phyloP scores from a whole-genome alignment of 495 filamentous ascomycete species.

The Talaromyces wortmannii region DNA sequence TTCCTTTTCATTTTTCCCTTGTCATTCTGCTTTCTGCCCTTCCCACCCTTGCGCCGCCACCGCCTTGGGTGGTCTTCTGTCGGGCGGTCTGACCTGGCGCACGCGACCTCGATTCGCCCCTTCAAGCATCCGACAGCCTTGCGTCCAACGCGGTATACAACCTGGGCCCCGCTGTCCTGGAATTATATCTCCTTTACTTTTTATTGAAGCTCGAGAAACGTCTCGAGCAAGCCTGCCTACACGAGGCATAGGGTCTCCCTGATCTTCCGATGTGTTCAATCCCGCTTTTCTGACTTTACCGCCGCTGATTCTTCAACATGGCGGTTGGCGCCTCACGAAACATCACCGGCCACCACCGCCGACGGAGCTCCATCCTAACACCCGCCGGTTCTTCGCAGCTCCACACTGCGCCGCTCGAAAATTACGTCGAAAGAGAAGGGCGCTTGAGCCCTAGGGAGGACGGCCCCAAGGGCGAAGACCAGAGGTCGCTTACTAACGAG shows the following conservation, averaged over 20 bases:
- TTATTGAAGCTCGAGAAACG: neutral
- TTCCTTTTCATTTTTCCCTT: neutral
- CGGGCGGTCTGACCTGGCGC: too few species aligned
- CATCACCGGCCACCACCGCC: conserved; percentile 45
- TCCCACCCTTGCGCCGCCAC: neutral
- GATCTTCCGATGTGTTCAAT: neutral
- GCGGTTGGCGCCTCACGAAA: conserved; percentile 10
- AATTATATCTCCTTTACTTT: too few species aligned
- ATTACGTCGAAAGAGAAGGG: conserved; percentile 28
- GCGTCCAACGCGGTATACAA: too few species aligned
- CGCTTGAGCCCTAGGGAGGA: conserved; percentile 24
- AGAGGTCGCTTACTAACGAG: conserved; percentile 26
- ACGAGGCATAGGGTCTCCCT: neutral
- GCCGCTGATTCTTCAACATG: neutral
- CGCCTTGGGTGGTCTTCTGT: neutral
- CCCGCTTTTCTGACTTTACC: neutral
- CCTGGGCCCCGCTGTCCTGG: too few species aligned
- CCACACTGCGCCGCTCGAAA: conserved; percentile 31
- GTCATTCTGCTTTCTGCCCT: neutral
- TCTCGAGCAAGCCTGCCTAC: neutral
- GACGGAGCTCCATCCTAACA: conserved; percentile 52
- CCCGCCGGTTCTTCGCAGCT: conserved; percentile 15
- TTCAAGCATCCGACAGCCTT: too few species aligned
- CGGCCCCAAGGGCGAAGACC: conserved; percentile 26
- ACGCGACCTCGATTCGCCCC: too few species aligned